These are phyloP conservation scores for Fistulina hepatica DNA, from an alignment of 1,284 basidiomycete genomes.

Conservation along the genomic window DNA sequence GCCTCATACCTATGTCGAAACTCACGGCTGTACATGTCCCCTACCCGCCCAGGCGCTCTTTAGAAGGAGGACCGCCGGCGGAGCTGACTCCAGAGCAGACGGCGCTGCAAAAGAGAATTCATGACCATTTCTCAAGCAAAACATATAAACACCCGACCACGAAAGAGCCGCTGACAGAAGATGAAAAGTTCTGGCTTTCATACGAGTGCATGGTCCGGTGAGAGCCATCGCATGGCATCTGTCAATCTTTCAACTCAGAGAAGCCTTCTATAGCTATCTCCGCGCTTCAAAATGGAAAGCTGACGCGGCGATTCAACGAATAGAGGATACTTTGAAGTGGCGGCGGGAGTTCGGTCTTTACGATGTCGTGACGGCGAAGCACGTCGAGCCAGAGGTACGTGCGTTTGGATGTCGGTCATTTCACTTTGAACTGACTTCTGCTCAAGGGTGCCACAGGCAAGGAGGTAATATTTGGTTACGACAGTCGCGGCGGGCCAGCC, in stretches of 20 bases:
- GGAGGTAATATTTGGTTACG: conserved; percentile 67
- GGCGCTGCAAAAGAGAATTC: too few species aligned
- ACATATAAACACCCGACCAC: too few species aligned
- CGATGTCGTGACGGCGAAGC: conserved; percentile 40
- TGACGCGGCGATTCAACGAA: conserved; percentile 42
- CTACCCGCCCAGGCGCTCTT: too few species aligned
- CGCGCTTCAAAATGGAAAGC: conserved; percentile 64
- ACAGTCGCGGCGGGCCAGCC: conserved; percentile 53
- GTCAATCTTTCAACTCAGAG: too few species aligned
- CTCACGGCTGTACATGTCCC: too few species aligned
- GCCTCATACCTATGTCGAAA: too few species aligned
- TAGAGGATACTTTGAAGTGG: conserved; percentile 66
- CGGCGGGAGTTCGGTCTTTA: conserved; percentile 63
- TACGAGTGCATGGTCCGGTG: too few species aligned
- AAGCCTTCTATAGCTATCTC: conserved; percentile 37
- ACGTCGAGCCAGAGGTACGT: conserved; percentile 61
- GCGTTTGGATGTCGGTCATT: too few species aligned
- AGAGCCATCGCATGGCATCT: too few species aligned
- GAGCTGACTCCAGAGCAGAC: too few species aligned
- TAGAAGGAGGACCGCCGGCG: too few species aligned
- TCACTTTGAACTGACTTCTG: background rate
- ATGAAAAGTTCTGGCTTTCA: background rate
- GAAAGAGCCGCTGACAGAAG: background rate
- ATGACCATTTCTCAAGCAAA: too few species aligned
- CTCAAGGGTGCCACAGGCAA: conserved; percentile 62